These are phyloP conservation scores for Candida glucosophila DNA, from an alignment of 1,139 yeast species.

Conservation along the genomic window DNA sequence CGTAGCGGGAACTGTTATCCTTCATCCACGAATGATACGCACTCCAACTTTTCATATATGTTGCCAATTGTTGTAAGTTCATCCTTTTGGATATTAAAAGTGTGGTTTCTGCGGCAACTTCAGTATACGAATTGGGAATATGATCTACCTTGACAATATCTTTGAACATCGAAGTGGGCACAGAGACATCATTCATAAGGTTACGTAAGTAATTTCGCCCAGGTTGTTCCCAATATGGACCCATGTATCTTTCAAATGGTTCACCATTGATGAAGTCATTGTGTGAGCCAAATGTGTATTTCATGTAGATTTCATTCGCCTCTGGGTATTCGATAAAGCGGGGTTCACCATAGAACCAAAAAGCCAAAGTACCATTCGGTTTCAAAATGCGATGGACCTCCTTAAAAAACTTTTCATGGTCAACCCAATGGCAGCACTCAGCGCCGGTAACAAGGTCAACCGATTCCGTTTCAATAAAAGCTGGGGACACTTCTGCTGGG, in stretches of 20 bases:
- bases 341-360: conserved; percentile 78
- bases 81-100: conserved; percentile 32
- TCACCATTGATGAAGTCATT: conserved; percentile 15
- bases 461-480: conserved; percentile 16
- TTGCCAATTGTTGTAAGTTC: conserved; percentile 34
- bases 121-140: conserved; percentile 22
- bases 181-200: conserved; percentile 31
- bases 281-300: conserved; percentile 30
- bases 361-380: conserved; percentile 57
- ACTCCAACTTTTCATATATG: conserved; percentile 59
- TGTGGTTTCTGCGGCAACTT: conserved; percentile 19
- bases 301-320: conserved; percentile 31
- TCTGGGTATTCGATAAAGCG: conserved; percentile 32
- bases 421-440: conserved; percentile 77
- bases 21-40: conserved; percentile 61
- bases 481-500: conserved; percentile 19
- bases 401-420: conserved; percentile 42
- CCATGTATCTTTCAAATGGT: conserved; percentile 40
- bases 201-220: conserved; percentile 49
- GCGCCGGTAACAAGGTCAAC: conserved; percentile 66
- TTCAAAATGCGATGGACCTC: conserved; percentile 43
- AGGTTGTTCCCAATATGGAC: conserved; percentile 48
- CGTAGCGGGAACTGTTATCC: conserved; percentile 19
- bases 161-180: conserved; percentile 30
- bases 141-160: conserved; percentile 30